Evolutionary conservation across 345 rosid species (phyloP).

Genomic region (Rhodamnia rubescens): DNA sequence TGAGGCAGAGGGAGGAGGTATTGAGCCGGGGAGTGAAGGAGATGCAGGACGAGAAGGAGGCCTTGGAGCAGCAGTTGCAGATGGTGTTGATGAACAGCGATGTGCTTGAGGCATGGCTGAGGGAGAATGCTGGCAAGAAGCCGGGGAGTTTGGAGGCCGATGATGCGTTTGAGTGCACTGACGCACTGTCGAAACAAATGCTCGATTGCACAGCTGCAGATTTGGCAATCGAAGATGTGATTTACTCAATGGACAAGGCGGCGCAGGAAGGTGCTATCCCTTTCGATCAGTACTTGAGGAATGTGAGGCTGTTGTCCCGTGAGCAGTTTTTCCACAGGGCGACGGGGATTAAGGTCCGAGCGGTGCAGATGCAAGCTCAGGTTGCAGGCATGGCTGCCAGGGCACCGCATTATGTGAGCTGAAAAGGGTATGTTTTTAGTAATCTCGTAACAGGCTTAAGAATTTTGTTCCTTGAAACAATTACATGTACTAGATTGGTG

Average conservation of each 20-base stretch:
- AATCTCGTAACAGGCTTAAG: neutral
- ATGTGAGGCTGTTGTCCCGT: slow-evolving; percentile 75
- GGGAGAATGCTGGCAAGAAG: slow-evolving; percentile 49
- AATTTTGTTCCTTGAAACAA: neutral
- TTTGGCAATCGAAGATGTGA: slow-evolving; percentile 80
- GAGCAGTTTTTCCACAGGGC: slow-evolving; percentile 92
- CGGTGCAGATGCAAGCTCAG: slow-evolving; percentile 80
- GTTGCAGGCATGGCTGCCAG: slow-evolving; percentile 79
- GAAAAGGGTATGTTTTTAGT: neutral
- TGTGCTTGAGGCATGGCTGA: slow-evolving; percentile 57
- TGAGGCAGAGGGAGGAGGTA: slow-evolving; percentile 57
- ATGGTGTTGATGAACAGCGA: slow-evolving; percentile 64
- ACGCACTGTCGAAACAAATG: slow-evolving; percentile 65
- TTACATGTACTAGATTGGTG: neutral
- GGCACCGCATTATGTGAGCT: slow-evolving; percentile 18
- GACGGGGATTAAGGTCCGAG: slow-evolving; percentile 63
- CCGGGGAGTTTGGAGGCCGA: slow-evolving; percentile 32
- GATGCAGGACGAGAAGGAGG: slow-evolving; percentile 69
- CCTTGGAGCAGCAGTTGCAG: slow-evolving; percentile 73
- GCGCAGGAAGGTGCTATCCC: slow-evolving; percentile 53
- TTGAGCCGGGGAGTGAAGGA: slow-evolving; percentile 49
- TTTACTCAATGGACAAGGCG: slow-evolving; percentile 70
- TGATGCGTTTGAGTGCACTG: slow-evolving; percentile 43
- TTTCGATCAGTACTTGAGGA: slow-evolving; percentile 82
- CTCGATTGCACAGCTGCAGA: slow-evolving; percentile 62